Conservation (phyloP, 306 rosid genomes). For the Dryas octopetala region DNA sequence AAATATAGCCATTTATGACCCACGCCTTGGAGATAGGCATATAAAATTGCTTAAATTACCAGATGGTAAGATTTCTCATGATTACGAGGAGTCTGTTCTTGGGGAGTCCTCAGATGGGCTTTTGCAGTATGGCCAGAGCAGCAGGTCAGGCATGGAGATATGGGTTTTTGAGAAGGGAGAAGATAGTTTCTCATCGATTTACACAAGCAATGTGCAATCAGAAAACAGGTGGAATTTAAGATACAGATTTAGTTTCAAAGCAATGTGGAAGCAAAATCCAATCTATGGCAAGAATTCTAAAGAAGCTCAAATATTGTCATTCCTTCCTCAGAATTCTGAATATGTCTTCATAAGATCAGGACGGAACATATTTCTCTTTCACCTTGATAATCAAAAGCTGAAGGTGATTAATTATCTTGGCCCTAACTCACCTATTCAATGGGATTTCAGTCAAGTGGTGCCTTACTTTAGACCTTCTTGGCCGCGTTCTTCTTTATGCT, state of each 20-base stretch:
- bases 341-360: conserved; percentile 59
- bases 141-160: conserved; percentile 60
- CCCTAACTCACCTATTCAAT: conserved; percentile 51
- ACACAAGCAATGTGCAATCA: conserved; percentile 27
- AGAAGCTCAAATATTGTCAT: conserved; percentile 62
- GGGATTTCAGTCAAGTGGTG: conserved; percentile 63
- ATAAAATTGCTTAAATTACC: conserved; percentile 56
- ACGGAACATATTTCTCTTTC: conserved; percentile 46
- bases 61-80: conserved; percentile 45
- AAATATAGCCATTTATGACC: conserved; percentile 70
- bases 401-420: conserved; percentile 51
- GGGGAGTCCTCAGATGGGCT: conserved; percentile 77
- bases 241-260: conserved; percentile 47
- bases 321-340: conserved; percentile 53
- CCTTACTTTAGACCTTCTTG: conserved; percentile 71
- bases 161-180: conserved; percentile 62
- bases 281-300: conserved; percentile 41
- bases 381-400: conserved; percentile 43
- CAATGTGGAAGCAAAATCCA: conserved; percentile 59
- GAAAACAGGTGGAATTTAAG: conserved; percentile 48
- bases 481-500: conserved; percentile 44
- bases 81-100: conserved; percentile 63
- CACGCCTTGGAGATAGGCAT: conserved; percentile 54
- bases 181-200: conserved; percentile 23
- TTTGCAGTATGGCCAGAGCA: conserved; percentile 78